Conservation (phyloP, 352 stramenopile species). For the Plasmopara halstedii region DNA sequence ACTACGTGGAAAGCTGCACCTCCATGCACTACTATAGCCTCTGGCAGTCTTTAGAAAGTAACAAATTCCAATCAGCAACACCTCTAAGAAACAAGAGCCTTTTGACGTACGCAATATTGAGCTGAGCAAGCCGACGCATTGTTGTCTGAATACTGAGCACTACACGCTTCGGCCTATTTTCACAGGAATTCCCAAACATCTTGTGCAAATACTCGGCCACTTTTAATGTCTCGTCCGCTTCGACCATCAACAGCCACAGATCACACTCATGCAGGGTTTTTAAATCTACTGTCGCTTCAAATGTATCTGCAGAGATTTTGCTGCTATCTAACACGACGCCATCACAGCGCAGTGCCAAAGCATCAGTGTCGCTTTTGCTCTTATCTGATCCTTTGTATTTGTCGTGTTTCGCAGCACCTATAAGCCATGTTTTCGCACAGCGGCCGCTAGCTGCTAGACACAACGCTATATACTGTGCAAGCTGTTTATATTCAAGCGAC, state of each 20-base stretch:
- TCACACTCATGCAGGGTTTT: conserved; percentile 38
- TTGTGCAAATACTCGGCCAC: conserved; percentile 42
- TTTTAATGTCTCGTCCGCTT: conserved; percentile 30
- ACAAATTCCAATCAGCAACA: background rate
- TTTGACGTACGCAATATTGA: conserved; percentile 51
- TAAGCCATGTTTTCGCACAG: conserved; percentile 42
- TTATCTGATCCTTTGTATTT: background rate
- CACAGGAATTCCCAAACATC: conserved; percentile 23
- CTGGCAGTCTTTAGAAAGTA: conserved; percentile 38
- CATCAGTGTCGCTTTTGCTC: background rate
- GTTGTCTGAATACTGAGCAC: conserved; percentile 60
- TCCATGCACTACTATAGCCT: conserved; percentile 58
- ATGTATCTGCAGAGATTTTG: conserved; percentile 16
- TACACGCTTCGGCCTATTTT: conserved; percentile 33
- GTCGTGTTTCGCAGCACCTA: conserved; percentile 13
- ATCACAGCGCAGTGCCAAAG: conserved; percentile 36
- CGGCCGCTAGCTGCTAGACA: conserved; percentile 41
- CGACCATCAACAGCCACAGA: conserved; percentile 55
- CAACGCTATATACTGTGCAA: conserved; percentile 57
- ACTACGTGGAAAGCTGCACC: conserved; percentile 69
- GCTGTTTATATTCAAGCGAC: conserved; percentile 47
- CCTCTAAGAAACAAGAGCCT: no score
- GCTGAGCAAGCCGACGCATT: conserved; percentile 43
- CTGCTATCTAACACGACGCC: conserved; percentile 31
- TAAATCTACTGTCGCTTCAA: conserved; percentile 35